Base-by-base conservation (phyloP, 202 grass and related monocot genomes). In the Carex arenaria region DNA sequence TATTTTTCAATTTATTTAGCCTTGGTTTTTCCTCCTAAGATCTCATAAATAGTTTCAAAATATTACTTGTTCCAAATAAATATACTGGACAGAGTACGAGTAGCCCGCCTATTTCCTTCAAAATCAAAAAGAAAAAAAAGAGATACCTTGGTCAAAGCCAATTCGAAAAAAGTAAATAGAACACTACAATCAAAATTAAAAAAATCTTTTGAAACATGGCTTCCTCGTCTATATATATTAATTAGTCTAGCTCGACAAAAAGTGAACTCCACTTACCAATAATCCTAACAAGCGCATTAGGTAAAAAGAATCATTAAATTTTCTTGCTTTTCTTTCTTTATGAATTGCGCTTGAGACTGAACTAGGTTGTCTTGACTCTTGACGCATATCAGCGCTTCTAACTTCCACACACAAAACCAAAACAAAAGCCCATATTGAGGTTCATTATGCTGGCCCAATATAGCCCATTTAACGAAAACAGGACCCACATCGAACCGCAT, bases 281-380 rank as follows among this genome's bases (percentile, higher is more conserved):
- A 19, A 78, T 78, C 73, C 54, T 78, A 78, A 78, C 30, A 59
- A 59, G 73, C 73, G 73, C 73, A 78, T 78, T 78, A 78, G 73
- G 73, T 78, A 60, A 60, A 59, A 78, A 60, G 73, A 78, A 59
- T 59, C 30, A 59, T 60, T 78, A 78, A 60, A 60, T 36, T 78
- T 59, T 17, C 14, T 59, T 59, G 15, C 23, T 59, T 55, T 75
- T 76, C 49, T 75, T 55, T 34, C 51, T 76, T 76, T 76, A 55
- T 55, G 17, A 77, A 59, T 78, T 78, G 73, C 28, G 0, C 53
- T 12, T 59, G 52, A 74, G 28, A 38, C 53, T 59, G 17, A 78
- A 78, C 5, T 59, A 6, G 15, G 72, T 19, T 49, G 10, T 49
- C 45, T 49, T 59, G 73, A 76, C 26, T 26, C 26, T 26, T 59